phyloP scores from a whole-genome alignment of 192 early-diverging fungal species.

The Physocladia obscura region DNA sequence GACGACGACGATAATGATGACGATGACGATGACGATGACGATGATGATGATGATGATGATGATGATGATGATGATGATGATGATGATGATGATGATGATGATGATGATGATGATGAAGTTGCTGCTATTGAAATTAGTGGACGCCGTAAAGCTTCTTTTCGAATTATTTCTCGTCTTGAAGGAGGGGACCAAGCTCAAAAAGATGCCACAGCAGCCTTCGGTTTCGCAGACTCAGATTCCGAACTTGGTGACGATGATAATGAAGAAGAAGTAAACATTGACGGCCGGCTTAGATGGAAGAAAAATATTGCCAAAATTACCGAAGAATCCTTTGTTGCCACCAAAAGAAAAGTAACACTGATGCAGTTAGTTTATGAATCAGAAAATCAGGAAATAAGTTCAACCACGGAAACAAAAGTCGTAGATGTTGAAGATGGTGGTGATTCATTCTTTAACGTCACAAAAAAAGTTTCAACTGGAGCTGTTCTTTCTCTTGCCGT shows the following conservation, averaged over 20 bases:
- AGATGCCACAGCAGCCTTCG: conserved; percentile 42
- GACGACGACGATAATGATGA: conserved; percentile 44
- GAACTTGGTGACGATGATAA: conserved; percentile 62
- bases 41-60: conserved; percentile 42
- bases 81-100: conserved; percentile 51
- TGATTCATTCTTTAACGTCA: conserved; percentile 56
- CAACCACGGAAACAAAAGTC: conserved; percentile 42
- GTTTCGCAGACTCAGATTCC: conserved; percentile 67
- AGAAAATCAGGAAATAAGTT: conserved; percentile 31
- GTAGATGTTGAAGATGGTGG: conserved; percentile 48
- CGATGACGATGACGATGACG: conserved; percentile 47
- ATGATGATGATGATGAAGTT: conserved; percentile 40
- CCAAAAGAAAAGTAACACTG: conserved; percentile 68
- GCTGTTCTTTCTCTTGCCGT: conserved; percentile 36
- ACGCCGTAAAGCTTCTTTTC: conserved; percentile 12
- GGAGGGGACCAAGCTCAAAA: conserved; percentile 39
- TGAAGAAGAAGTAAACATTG: conserved; percentile 35
- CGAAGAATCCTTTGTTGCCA: conserved; percentile 47
- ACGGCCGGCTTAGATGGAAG: conserved; percentile 69
- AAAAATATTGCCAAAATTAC: conserved; percentile 65
- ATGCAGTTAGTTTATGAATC: conserved; percentile 88
- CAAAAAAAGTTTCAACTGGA: conserved; percentile 18
- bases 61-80: conserved; percentile 46
- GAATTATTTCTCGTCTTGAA: conserved; percentile 17
- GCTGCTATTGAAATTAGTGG: not conserved